Evolutionary conservation across 2,329 filamentous ascomycete species (phyloP).

Genomic region (Apiospora saccharicola): DNA sequence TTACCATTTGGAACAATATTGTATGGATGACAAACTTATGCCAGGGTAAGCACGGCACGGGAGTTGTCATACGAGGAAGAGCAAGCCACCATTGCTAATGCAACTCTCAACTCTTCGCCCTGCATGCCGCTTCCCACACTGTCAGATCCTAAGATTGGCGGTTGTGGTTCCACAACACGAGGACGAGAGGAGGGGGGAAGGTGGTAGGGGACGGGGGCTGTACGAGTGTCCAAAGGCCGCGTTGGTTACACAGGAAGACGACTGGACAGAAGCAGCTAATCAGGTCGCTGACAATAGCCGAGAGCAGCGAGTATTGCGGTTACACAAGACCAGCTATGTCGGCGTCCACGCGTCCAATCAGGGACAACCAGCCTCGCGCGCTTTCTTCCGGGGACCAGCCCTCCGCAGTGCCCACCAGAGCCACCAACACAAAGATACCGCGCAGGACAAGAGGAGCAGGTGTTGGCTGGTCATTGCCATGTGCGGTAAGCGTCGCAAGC

Average conservation of each 20-base stretch:
- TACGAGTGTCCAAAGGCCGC: no score
- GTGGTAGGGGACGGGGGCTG: not conserved
- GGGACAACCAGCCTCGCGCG: not conserved
- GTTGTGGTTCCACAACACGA: not conserved
- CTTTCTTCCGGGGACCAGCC: not conserved
- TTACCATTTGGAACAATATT: not conserved
- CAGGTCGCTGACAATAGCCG: not conserved
- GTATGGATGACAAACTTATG: not conserved
- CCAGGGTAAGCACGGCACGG: not conserved
- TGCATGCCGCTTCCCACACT: not conserved
- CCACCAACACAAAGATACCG: not conserved
- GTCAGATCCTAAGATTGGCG: not conserved
- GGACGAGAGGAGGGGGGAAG: not conserved
- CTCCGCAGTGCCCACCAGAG: not conserved
- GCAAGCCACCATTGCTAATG: not conserved
- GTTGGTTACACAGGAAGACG: not conserved
- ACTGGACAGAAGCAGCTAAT: not conserved
- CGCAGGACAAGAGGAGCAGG: not conserved
- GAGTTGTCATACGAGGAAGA: not conserved
- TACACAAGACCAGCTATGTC: constrained; percentile 2
- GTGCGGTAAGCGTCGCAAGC: not conserved
- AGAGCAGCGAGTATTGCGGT: not conserved
- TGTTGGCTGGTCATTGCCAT: not conserved
- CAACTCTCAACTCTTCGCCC: not conserved
- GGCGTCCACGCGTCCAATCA: not conserved